Evolutionary conservation across 768 basidiomycete species (phyloP).

Genomic region (Multifurca ochricompacta): DNA sequence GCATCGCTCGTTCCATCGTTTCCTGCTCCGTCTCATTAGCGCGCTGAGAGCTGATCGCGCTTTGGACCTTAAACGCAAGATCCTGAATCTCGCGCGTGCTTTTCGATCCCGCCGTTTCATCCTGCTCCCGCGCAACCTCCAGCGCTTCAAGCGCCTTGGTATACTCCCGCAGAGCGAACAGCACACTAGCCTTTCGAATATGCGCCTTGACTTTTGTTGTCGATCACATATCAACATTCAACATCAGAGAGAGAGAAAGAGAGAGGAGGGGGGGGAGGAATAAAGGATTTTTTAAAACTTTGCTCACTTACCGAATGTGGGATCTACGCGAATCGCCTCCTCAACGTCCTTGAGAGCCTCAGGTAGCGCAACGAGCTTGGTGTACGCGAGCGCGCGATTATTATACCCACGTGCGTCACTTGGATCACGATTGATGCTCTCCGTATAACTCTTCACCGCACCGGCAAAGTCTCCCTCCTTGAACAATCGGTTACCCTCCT

Average conservation of each 20-base stretch:
- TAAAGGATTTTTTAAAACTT: no score
- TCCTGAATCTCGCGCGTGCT: conserved; percentile 78
- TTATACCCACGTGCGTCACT: conserved; percentile 89
- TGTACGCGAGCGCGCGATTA: conserved; percentile 96
- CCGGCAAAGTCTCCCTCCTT: conserved; percentile 88
- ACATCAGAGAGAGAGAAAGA: no score
- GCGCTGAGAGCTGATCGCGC: conserved; percentile 71
- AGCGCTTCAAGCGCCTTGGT: conserved; percentile 78
- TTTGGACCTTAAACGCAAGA: conserved; percentile 73
- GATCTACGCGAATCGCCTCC: conserved; percentile 86
- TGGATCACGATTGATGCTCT: conserved; percentile 95
- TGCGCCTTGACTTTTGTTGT: conserved; percentile 82
- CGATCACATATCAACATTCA: no score
- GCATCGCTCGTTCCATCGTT: conserved; percentile 89
- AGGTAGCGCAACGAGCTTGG: conserved; percentile 86
- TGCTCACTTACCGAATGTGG: conserved; percentile 74
- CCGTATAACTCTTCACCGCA: conserved; percentile 88
- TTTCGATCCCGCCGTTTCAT: conserved; percentile 56
- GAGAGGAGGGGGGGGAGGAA: no score
- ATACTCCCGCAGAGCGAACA: conserved; percentile 88
- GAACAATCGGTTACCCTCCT: conserved; percentile 89
- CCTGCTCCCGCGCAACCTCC: conserved; percentile 69
- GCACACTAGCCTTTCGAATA: conserved; percentile 83
- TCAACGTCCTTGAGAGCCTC: conserved; percentile 96
- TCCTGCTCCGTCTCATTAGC: conserved; percentile 86